Conservation (phyloP, 768 basidiomycete genomes). For the Trametes villosa region DNA sequence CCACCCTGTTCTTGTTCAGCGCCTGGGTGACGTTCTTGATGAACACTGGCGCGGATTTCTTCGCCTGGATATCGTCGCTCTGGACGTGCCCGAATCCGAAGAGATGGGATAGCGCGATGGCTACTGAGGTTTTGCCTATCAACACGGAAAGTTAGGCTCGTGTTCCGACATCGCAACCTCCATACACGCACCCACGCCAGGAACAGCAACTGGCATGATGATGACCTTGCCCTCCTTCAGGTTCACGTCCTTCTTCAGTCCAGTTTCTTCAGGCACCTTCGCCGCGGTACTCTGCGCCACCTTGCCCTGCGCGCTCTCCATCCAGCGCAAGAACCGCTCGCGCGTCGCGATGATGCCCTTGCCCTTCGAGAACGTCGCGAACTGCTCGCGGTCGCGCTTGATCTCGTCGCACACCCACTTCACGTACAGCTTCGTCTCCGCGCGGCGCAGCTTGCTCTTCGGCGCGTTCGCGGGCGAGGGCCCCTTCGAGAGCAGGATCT, state of each 20-base stretch:
- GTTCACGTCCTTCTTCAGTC: slow-evolving; percentile 25
- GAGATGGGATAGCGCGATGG: slow-evolving; percentile 76
- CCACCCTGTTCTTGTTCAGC: slow-evolving; percentile 69
- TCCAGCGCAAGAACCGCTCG: slow-evolving; percentile 77
- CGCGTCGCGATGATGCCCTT: slow-evolving; percentile 87
- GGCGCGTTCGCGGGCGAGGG: slow-evolving; percentile 48
- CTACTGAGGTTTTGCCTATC: slow-evolving; percentile 85
- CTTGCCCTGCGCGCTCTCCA: slow-evolving; percentile 53
- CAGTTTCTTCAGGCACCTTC: slow-evolving; percentile 37
- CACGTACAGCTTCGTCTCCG: slow-evolving; percentile 80
- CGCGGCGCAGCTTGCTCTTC: slow-evolving; percentile 69
- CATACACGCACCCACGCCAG: slow-evolving; percentile 81
- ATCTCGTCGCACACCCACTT: slow-evolving; percentile 86
- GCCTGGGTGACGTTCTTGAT: slow-evolving; percentile 70
- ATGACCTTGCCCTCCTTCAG: slow-evolving; percentile 69
- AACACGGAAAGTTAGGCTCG: background rate
- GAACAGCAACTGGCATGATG: slow-evolving; percentile 87
- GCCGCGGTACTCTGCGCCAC: slow-evolving; percentile 29
- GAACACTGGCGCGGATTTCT: slow-evolving; percentile 73
- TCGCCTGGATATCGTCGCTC: slow-evolving; percentile 84
- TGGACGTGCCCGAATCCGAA: slow-evolving; percentile 93
- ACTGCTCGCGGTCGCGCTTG: slow-evolving; percentile 56
- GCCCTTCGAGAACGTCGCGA: slow-evolving; percentile 65
- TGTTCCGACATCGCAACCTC: background rate
- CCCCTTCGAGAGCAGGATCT: slow-evolving; percentile 58